Conservation (phyloP, 257 asterid genomes). For the Penstemon barbatus region DNA sequence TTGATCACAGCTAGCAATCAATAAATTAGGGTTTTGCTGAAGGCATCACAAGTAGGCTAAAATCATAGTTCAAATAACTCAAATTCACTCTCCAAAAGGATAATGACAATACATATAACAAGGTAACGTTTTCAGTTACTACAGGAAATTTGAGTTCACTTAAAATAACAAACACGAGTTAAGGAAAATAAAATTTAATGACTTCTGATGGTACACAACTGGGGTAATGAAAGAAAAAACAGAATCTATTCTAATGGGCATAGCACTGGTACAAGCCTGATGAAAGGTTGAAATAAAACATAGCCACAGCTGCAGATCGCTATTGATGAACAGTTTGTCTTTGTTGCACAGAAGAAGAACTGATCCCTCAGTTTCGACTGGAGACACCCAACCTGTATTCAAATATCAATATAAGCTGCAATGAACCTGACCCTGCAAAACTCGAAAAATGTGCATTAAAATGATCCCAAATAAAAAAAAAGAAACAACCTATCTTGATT, state of each 20-base stretch:
- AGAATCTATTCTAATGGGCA: constrained; percentile 14
- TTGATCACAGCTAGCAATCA: too few species aligned
- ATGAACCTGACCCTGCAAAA: constrained; percentile 48
- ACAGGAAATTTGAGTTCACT: background rate
- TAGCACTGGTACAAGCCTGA: constrained; percentile 14
- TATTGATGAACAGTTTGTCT: background rate
- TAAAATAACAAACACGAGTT: background rate
- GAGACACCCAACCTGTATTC: constrained; percentile 52
- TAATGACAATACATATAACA: background rate
- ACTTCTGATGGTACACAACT: background rate
- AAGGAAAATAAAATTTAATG: background rate
- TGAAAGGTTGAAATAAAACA: background rate
- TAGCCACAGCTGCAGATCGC: background rate
- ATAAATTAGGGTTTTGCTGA: too few species aligned
- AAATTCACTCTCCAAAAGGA: background rate
- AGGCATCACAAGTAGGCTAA: background rate
- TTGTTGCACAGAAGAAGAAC: background rate
- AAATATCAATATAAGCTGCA: constrained; percentile 47
- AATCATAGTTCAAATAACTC: background rate
- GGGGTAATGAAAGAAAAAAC: background rate
- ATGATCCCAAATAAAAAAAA: constrained; percentile 17
- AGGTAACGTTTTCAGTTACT: background rate
- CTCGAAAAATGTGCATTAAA: constrained; percentile 39
- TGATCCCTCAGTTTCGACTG: constrained; percentile 27
- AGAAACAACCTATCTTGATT: background rate